A percentile compares a stretch with the other conserved stretches of the same genome.
These are phyloP conservation scores for Spathaspora girioi DNA, from an alignment of 805 yeast genomes.

Conservation along the genomic window DNA sequence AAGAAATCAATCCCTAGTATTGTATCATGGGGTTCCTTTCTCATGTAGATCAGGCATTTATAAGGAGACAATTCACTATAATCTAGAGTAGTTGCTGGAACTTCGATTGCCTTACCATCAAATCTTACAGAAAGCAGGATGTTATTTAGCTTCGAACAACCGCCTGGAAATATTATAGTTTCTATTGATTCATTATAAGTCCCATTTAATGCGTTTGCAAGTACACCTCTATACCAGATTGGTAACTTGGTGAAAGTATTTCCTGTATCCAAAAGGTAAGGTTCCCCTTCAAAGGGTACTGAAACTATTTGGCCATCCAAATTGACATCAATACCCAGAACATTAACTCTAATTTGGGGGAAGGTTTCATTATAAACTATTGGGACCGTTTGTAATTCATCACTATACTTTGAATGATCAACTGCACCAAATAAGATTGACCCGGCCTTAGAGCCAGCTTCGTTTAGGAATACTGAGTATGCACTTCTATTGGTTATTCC, in stretches of 20 bases:
- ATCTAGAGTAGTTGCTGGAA: not conserved
- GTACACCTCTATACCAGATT: not conserved
- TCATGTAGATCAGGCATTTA: not conserved
- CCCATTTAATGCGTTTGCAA: not conserved
- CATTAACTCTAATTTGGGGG: not conserved
- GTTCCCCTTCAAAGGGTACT: not conserved
- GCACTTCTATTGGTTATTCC: slow-evolving; percentile 27
- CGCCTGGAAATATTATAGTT: not conserved
- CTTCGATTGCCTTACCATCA: not conserved
- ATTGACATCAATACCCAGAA: not conserved
- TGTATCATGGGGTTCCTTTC: not conserved
- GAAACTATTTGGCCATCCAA: not conserved
- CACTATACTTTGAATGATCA: slow-evolving; percentile 22
- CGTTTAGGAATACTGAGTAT: slow-evolving; percentile 27
- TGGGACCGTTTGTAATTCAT: slow-evolving; percentile 14
- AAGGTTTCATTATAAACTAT: not conserved
- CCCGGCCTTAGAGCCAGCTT: slow-evolving; percentile 16
- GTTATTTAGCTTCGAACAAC: not conserved
- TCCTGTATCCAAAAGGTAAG: not conserved
- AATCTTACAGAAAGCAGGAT: not conserved
- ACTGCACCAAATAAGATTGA: slow-evolving; percentile 24
- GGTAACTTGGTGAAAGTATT: not conserved
- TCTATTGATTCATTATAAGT: not conserved
- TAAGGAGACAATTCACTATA: not conserved
- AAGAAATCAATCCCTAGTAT: slow-evolving; percentile 64